phyloP scores from a whole-genome alignment of 2,329 filamentous ascomycete species.

The Apiospora rasikravindrae region DNA sequence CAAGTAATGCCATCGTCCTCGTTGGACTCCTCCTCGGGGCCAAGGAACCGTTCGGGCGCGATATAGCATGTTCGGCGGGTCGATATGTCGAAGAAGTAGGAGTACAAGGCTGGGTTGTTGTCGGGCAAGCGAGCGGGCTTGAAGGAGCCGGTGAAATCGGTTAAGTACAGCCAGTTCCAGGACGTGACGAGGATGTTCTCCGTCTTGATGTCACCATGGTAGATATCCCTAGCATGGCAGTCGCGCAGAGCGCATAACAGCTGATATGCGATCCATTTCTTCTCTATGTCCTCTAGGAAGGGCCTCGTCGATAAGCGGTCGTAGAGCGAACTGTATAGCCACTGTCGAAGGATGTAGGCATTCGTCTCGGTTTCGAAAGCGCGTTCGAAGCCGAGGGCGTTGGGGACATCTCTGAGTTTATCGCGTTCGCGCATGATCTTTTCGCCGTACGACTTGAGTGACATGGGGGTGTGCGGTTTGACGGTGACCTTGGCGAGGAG shows the following conservation, averaged over 20 bases:
- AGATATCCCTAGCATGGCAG: slow-evolving; percentile 86
- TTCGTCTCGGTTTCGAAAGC: slow-evolving; percentile 90
- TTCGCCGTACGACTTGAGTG: slow-evolving; percentile 78
- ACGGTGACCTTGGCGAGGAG: slow-evolving; percentile 94
- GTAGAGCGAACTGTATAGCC: slow-evolving; percentile 94
- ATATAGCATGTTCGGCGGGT: slow-evolving; percentile 92
- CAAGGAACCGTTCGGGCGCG: slow-evolving; percentile 89
- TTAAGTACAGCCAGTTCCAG: slow-evolving; percentile 98
- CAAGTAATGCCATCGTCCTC: slow-evolving; percentile 69
- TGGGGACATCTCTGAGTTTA: slow-evolving; percentile 81
- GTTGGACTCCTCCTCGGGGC: slow-evolving; percentile 69
- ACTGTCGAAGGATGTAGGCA: slow-evolving; percentile 93
- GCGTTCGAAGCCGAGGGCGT: slow-evolving; percentile 87
- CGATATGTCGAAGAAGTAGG: slow-evolving; percentile 96
- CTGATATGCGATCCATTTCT: slow-evolving; percentile 98
- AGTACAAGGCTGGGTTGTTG: slow-evolving; percentile 96
- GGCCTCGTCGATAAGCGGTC: slow-evolving; percentile 95
- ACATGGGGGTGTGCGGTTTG: slow-evolving; percentile 85
- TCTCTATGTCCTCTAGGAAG: slow-evolving; percentile 96
- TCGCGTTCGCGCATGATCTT: slow-evolving; percentile 81
- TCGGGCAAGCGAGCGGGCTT: slow-evolving; percentile 94
- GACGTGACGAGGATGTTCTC: slow-evolving; percentile 97
- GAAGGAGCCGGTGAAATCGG: slow-evolving; percentile 96
- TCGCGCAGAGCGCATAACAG: slow-evolving; percentile 90
- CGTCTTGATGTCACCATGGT: slow-evolving; percentile 98